Base-by-base conservation (phyloP, 2,329 filamentous ascomycete genomes). In the Hypoxylon sp. region DNA sequence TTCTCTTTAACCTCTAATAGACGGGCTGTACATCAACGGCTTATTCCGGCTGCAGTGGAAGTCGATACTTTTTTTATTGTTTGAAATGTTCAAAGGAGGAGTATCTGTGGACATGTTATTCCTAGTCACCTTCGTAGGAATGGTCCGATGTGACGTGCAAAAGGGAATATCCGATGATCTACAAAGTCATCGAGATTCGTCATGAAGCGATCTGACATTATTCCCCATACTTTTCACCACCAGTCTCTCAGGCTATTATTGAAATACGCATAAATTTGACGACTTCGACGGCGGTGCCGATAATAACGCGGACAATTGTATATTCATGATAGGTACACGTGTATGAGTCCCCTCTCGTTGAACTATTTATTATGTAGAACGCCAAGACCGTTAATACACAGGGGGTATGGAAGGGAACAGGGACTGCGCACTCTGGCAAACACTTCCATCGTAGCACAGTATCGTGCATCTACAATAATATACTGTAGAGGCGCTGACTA, bases 141-240 rank as follows among this genome's bases (percentile, higher is more conserved):
- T 56, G 43, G 41, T 55, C 43, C 17, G 21, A 53, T 64, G 19
- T 23, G 17, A 38, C 11, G 21, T 17, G 13, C 10, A 51, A 34
- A 28, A 23, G 49, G 32, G 61, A 65, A 61, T 36, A 65, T 32
- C 57, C 25, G 51, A 65, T 51, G 63, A 56, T 65, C 57, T 45
- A 65, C 51, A 45, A 11, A 43, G 43, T 32, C 56, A 55, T 38
- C 30, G 30, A 48, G 49, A 32, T 53, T 34, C 13, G 34, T 19
- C 32, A 53, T 53, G 34, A 23, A 53, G n/a, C 34, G 23, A 36
- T 53, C 23, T 25, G 13, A 23, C 30, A 52, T 38, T 38, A 34
- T 52, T 34, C 17, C 32, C 41, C 53, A 48, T 41, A 43, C 49
- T 32, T 52, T 28, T 48, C 17, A 43, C 17, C 17, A 59, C 38